Percentiles rank a stretch among this genome's conserved stretches.
Conservation (phyloP, 2,329 filamentous ascomycete species). For the Monilinia vaccinii-corymbosi region DNA sequence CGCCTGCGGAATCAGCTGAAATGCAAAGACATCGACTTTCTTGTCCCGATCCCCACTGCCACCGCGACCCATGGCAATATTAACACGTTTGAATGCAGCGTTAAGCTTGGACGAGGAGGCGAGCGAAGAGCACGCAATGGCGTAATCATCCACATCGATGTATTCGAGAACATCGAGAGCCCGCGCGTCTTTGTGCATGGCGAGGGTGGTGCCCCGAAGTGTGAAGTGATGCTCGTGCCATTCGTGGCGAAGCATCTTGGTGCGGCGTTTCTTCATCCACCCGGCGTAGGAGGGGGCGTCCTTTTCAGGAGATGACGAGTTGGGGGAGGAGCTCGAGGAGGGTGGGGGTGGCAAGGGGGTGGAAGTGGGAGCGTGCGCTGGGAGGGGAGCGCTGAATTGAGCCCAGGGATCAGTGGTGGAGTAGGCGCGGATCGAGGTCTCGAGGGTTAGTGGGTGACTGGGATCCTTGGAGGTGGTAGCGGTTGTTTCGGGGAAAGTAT, state of each 20-base stretch:
- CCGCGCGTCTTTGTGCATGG: constrained; percentile 63
- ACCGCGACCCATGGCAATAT: constrained; percentile 38
- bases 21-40: constrained; percentile 63
- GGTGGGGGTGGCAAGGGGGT: constrained; percentile 11
- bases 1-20: constrained; percentile 66
- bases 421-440: constrained; percentile 1
- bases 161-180: constrained; percentile 54
- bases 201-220: constrained; percentile 64
- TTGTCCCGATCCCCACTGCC: constrained; percentile 43
- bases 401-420: constrained; percentile 6
- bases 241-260: constrained; percentile 79
- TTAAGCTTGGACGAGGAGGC: constrained; percentile 68
- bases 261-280: constrained; percentile 91
- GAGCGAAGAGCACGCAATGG: constrained; percentile 72
- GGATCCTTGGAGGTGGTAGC: background rate
- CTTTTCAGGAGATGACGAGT: constrained; percentile 21
- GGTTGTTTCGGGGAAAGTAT: background rate
- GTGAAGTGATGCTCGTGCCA: constrained; percentile 92
- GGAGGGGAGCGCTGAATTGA: constrained; percentile 4
- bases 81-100: constrained; percentile 77
- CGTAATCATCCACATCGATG: constrained; percentile 83
- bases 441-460: background rate
- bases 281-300: constrained; percentile 64
- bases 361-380: constrained; percentile 14
- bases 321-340: constrained; percentile 14